Base-by-base conservation (phyloP, 2,329 filamentous ascomycete species). In the Colletotrichum abscissum region DNA sequence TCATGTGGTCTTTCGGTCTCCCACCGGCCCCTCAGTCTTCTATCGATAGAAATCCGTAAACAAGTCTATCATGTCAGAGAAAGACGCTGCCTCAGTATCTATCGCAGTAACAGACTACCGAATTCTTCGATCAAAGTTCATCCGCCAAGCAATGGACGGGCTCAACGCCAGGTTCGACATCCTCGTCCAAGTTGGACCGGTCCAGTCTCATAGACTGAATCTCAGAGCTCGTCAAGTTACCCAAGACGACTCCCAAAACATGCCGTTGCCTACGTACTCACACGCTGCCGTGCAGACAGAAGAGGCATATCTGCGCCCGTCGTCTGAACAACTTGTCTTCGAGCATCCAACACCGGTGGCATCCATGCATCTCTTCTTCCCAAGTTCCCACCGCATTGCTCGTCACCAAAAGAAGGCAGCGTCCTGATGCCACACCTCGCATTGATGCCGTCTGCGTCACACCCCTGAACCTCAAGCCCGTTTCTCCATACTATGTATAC, bases 401-500 rank as follows among this genome's bases (percentile, higher is more conserved):
- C 55, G 56, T 70, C 57, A 33, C 65, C 55, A 49, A 59, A 72
- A 72, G 49, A 71, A 71, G 62, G 62, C 42, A 72, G 56, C 38
- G 56, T 64, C 59, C 55, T 62, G 55, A 66, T 33, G 26, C 9
- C 30, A 19, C 33, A 33, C 28, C 26, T 74, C 68, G 72, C 72
- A 74, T 74, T 74, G 72, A 74, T 74, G 56, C 52, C 57, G 28
- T 60, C 49, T 74, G 72, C 63, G 68, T 74, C 58, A 72, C 56
- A 58, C 68, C 62, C 72, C 38, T 62, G 62, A 54, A 35, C 30
- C 24, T 38, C 33, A 14, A 72, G 57, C 58, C 57, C 68, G 49
- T 63, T 72, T 72, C 63, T 63, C 58, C 63, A 67, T 56, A 38
- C 49, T 60, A 52, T 49, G 42, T 49, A 49, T 49, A 19, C 42